These are phyloP conservation scores for Microascus cirrosus DNA, from an alignment of 2,329 filamentous ascomycete species.

Conservation along the genomic window DNA sequence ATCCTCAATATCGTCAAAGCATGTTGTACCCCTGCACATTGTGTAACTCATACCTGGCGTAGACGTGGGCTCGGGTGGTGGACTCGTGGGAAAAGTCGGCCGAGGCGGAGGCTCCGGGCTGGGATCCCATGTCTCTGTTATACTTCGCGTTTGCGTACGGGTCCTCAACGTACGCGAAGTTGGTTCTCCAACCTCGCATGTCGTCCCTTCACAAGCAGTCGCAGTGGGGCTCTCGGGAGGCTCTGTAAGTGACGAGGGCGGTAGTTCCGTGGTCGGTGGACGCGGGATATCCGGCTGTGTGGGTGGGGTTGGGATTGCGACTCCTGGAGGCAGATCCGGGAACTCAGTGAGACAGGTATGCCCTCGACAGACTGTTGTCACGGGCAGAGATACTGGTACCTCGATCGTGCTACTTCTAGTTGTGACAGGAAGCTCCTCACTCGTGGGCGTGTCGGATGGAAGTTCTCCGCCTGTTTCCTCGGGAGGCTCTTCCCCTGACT, in stretches of 20 bases:
- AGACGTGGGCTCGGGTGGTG: background rate
- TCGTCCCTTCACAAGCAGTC: background rate
- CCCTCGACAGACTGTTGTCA: constrained; percentile 1
- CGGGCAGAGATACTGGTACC: background rate
- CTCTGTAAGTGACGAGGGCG: background rate
- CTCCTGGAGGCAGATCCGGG: background rate
- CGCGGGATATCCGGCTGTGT: background rate
- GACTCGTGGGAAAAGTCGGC: constrained; percentile 1
- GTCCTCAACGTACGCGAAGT: background rate
- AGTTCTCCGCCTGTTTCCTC: background rate
- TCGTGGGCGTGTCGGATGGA: background rate
- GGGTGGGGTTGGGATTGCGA: background rate
- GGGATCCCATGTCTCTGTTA: background rate
- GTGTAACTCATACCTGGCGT: background rate
- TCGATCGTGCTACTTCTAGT: background rate
- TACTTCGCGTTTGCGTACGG: background rate
- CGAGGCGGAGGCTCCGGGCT: background rate
- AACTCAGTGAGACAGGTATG: constrained; percentile 2
- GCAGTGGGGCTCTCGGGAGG: background rate
- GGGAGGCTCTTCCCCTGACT: background rate
- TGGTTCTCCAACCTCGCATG: background rate
- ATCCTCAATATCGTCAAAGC: background rate
- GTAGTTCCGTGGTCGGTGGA: background rate
- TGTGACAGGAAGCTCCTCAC: background rate
- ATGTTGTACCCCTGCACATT: constrained; percentile 1